phyloP scores from a whole-genome alignment of 352 stramenopile species.

The Globisporangium radiosum region DNA sequence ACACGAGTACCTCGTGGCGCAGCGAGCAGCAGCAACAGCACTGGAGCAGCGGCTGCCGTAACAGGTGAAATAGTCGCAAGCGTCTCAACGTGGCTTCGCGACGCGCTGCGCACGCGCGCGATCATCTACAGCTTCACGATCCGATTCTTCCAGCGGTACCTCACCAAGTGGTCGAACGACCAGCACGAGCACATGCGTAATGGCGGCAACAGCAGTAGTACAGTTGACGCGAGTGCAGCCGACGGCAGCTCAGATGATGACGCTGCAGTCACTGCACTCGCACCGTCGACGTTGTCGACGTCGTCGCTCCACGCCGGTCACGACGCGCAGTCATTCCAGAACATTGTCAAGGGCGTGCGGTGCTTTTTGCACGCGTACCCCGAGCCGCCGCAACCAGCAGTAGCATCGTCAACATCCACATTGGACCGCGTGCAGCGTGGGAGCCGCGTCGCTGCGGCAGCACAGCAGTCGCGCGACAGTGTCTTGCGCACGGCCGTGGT shows the following conservation, averaged over 20 bases:
- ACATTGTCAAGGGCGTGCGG: slow-evolving; percentile 74
- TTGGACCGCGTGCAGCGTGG: slow-evolving; percentile 8
- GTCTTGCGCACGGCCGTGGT: slow-evolving; percentile 45
- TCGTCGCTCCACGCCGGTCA: slow-evolving; percentile 19
- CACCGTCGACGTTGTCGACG: slow-evolving; percentile 10
- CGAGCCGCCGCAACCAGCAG: slow-evolving; percentile 9
- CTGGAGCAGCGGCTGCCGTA: slow-evolving; percentile 1
- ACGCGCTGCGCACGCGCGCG: slow-evolving; percentile 41
- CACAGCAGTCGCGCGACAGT: slow-evolving; percentile 29
- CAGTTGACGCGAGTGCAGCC: slow-evolving; percentile 1
- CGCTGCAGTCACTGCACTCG: slow-evolving; percentile 7
- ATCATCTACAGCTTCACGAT: slow-evolving; percentile 77
- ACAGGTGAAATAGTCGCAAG: slow-evolving; percentile 38
- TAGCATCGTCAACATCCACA: background rate
- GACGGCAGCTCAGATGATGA: slow-evolving; percentile 7
- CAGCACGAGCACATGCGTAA: slow-evolving; percentile 17
- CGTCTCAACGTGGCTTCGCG: slow-evolving; percentile 42
- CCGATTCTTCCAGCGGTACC: slow-evolving; percentile 63
- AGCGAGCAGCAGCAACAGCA: slow-evolving; percentile 9
- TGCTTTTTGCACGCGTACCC: slow-evolving; percentile 68
- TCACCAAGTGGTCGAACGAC: slow-evolving; percentile 52
- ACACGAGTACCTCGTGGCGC: slow-evolving; percentile 4
- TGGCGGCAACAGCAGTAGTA: no score
- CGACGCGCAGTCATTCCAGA: slow-evolving; percentile 48
- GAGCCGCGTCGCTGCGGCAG: slow-evolving; percentile 5